These are phyloP conservation scores for Periglandula ipomoeae DNA, from an alignment of 2,329 filamentous ascomycete genomes.

Conservation along the genomic window DNA sequence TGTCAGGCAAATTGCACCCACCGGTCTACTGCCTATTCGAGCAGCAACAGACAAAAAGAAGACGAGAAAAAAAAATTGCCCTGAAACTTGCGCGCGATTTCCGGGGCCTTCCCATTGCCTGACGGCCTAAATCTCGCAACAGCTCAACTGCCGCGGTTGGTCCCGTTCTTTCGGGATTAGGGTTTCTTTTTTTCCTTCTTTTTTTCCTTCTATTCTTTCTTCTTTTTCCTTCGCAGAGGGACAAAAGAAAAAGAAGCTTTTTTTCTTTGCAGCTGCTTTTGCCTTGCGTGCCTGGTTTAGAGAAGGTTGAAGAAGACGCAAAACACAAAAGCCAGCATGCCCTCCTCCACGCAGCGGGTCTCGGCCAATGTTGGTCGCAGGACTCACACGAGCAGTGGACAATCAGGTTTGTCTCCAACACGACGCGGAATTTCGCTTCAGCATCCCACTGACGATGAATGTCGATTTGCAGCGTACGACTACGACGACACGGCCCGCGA, in stretches of 20 bases:
- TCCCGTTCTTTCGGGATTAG: neutral
- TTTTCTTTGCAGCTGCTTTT: no score
- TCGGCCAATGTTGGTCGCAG: slow-evolving; percentile 12
- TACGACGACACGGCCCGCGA: slow-evolving; percentile 13
- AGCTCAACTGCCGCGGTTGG: neutral
- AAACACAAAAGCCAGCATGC: slow-evolving; percentile 7
- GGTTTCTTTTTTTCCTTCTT: neutral
- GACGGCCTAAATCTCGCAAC: neutral
- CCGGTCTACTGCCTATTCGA: neutral
- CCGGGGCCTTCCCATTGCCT: neutral
- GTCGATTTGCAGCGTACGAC: slow-evolving; percentile 5
- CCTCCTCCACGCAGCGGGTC: slow-evolving; percentile 9
- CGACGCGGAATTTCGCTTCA: neutral
- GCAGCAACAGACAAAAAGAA: neutral
- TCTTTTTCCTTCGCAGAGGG: neutral
- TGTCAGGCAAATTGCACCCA: neutral
- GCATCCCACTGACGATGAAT: slow-evolving; percentile 8
- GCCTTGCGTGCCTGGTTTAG: no score
- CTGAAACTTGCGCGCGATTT: neutral
- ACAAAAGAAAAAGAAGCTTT: no score
- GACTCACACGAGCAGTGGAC: slow-evolving; percentile 2
- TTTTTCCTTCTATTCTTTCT: neutral
- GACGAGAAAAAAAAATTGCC: neutral
- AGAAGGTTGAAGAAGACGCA: neutral
- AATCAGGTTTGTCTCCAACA: slow-evolving; percentile 4